Evolutionary conservation across 805 yeast species (phyloP).

Genomic region (Teunomyces cretensis): DNA sequence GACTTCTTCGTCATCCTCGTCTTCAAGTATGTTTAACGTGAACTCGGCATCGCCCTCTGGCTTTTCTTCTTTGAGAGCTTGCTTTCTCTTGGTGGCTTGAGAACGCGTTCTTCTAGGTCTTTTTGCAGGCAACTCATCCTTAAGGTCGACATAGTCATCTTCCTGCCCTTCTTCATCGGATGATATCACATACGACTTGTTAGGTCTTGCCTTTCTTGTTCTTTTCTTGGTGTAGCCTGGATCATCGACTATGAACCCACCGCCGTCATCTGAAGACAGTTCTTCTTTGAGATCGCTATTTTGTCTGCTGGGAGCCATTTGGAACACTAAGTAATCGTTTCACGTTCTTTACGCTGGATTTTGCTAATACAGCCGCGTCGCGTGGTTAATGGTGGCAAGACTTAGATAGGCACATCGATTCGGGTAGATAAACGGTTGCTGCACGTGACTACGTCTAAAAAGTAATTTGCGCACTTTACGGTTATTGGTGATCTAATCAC

Average conservation of each 20-base stretch:
- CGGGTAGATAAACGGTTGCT: neutral
- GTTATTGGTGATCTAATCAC: neutral
- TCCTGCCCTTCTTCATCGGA: slow-evolving; percentile 19
- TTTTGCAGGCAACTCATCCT: slow-evolving; percentile 7
- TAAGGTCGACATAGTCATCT: slow-evolving; percentile 8
- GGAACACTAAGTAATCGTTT: too few relatives aligned
- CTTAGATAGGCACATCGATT: too few relatives aligned
- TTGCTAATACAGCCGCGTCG: neutral
- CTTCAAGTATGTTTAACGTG: slow-evolving; percentile 5
- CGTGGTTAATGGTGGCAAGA: neutral
- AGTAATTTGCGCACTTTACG: neutral
- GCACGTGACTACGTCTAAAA: neutral
- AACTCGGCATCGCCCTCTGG: slow-evolving; percentile 16
- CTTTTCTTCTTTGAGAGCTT: neutral
- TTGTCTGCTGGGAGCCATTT: neutral
- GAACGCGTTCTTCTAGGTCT: slow-evolving; percentile 13
- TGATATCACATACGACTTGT: slow-evolving; percentile 24
- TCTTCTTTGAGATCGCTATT: neutral
- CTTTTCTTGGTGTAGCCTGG: slow-evolving; percentile 23
- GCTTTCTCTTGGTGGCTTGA: slow-evolving; percentile 3
- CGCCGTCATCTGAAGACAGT: slow-evolving; percentile 16
- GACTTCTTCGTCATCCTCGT: slow-evolving; percentile 15
- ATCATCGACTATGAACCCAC: slow-evolving; percentile 45
- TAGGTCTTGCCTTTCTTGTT: slow-evolving; percentile 10
- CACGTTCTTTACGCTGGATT: too few relatives aligned